phyloP scores from a whole-genome alignment of 768 basidiomycete species.

The Phaffia tasmanica region DNA sequence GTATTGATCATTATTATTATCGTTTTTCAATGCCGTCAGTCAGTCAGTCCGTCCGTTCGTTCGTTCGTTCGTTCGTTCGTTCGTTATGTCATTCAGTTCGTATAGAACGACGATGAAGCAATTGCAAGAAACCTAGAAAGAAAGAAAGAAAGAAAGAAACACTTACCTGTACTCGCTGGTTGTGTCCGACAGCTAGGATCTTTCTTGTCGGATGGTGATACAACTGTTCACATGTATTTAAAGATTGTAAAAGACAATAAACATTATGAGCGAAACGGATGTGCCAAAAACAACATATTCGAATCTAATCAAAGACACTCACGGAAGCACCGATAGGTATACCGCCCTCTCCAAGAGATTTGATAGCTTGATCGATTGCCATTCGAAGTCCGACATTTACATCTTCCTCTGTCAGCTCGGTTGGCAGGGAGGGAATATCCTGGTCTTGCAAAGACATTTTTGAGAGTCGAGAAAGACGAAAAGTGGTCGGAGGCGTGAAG shows the following conservation, averaged over 20 bases:
- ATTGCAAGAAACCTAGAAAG: not conserved
- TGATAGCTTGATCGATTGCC: constrained; percentile 6
- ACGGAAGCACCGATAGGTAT: constrained; percentile 17
- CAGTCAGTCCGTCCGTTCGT: too few relatives aligned
- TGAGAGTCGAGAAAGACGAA: too few relatives aligned
- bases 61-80: too few relatives aligned
- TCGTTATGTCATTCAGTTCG: not conserved
- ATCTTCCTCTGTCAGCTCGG: constrained; percentile 14
- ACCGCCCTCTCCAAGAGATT: constrained; percentile 5
- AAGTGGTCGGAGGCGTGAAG: too few relatives aligned
- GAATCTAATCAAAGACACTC: not conserved
- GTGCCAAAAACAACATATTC: not conserved
- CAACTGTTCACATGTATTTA: not conserved
- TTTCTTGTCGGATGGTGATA: constrained; percentile 25
- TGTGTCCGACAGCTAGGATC: constrained; percentile 23
- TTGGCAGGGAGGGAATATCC: not conserved
- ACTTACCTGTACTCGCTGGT: constrained; percentile 22
- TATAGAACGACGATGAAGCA: not conserved
- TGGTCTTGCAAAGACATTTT: too few relatives aligned
- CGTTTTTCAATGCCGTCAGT: too few relatives aligned
- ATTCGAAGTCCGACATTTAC: constrained; percentile 7
- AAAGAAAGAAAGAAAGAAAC: not conserved
- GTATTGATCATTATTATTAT: too few relatives aligned
- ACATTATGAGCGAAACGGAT: not conserved
- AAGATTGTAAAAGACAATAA: not conserved